Evolutionary conservation across 1,139 yeast species (phyloP), one percentile per base, ranked within the genome.

Genomic region (Debaryomyces singareniensis): DNA sequence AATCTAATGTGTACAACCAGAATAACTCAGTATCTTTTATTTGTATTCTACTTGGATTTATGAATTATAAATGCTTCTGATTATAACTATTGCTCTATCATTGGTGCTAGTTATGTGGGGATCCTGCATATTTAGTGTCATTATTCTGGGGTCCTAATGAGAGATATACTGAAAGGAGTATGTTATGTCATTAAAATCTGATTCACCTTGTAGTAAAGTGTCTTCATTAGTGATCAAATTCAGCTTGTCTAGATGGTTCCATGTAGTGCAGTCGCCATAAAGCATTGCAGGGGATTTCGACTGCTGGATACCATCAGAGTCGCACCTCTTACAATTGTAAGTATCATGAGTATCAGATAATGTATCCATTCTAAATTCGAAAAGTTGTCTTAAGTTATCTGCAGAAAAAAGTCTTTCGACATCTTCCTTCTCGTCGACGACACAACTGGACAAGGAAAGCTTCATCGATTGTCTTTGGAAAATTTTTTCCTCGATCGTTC

Each of bases 381-480:
- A 91, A 40, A 91, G 66, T 47, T 82, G 82, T 33, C 76, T 72
- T 42, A 91, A 65, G 49, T 74, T 79, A 43, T 85, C 96, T 14
- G 89, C 74, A 35, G 94, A 82, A 51, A 89, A 91, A 29, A 87
- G 68, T 37, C 98, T 66, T 47, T 91, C 98, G 13, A 91, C 98
- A 42, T 89, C 96, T 44, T 85, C 95, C 40, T 83, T 87, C 35
- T 91, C 96, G 58, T 91, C 99, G 24, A 91, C 98, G 20, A 91
- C 98, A 58, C 96, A 87, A 4, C 97, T 85, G 11, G 96, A 84
- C 29, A 91, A 62, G 32, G 94, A 84, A 59, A 91, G 71, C 48
- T 91, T 91, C 85, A 93, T 91, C n/a, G 94, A 79, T 53, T 91
- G 99, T 35, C 98, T 69, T 58, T 91, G 99, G 57, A 84, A 86